Evolutionary conservation across 2,329 filamentous ascomycete species (phyloP), one percentile per base, ranked within the genome.

Genomic region (Penicillium oxalicum): DNA sequence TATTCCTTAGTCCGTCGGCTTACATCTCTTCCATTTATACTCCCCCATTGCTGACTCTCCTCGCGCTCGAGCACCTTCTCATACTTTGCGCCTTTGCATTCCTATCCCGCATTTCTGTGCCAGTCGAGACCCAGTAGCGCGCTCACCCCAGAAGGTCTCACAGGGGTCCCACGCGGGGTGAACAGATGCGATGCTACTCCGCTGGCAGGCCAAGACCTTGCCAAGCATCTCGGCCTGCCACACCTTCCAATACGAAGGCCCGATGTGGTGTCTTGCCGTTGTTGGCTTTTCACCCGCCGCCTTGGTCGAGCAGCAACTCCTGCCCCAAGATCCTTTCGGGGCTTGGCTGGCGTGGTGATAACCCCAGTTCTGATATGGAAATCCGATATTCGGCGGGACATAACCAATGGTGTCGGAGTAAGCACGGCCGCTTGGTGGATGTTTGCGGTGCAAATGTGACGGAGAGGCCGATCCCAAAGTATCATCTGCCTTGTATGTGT

Each of bases 151-250:
- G 40, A 44, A 4, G 32, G 50, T 50, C 6, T 45, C 37, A 33
- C 52, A 40, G 29, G 37, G 24, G 11, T 24, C 45, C 43, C 37
- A 48, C 52, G 52, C 43, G 50, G 40, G 48, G 47, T 32, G 7
- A 7, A 7, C 29, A 32, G 11, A 8, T 11, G 48, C 35, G 24
- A 48, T 52, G 12, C 50, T 48, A 55, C 51, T 55, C 47, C 44
- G 49, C 34, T 48, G 26, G 47, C 41, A 39, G 43, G 53, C 59
- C 58, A 61, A 60, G 56, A 48, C 49, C n/a, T 13, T 40, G 59
- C 58, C 58, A 61, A 61, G 59, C 45, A 28, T 44, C 50, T 55
- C 38, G 50, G 47, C 51, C 39, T 45, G 48, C 45, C 45, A 43
- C 56, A 41, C 49, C 43, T 44, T 46, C 53, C 53, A 52, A 52